Percentiles rank a stretch among this genome's conserved stretches.
These are phyloP conservation scores for Entomortierella chlamydospora DNA, from an alignment of 192 early-diverging fungal species.

Conservation along the genomic window DNA sequence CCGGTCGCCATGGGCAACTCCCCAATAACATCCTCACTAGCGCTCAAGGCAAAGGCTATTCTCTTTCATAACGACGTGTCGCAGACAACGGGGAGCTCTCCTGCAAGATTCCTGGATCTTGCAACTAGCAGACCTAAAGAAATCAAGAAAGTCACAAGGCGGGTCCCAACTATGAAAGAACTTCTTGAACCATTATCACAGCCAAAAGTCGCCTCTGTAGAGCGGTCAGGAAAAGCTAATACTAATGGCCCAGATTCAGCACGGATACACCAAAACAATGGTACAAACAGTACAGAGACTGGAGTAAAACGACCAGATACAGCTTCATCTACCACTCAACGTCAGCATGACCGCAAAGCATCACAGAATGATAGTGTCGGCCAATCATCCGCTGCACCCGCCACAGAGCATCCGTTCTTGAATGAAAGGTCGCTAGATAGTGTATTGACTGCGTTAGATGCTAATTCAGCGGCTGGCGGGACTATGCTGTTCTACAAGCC, in stretches of 20 bases:
- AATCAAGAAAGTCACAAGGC: constrained; percentile 30
- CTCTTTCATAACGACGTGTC: constrained; percentile 44
- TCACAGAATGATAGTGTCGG: neutral
- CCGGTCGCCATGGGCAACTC: constrained; percentile 21
- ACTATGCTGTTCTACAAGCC: constrained; percentile 76
- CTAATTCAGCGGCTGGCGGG: constrained; percentile 62
- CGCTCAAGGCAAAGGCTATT: constrained; percentile 46
- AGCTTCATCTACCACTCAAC: neutral
- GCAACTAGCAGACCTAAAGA: constrained; percentile 34
- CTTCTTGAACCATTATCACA: constrained; percentile 22
- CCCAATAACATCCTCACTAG: constrained; percentile 24
- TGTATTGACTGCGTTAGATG: constrained; percentile 73
- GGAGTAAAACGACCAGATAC: constrained; percentile 9
- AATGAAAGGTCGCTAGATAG: constrained; percentile 62
- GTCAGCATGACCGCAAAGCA: constrained; percentile 32
- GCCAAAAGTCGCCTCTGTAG: neutral
- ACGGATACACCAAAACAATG: neutral
- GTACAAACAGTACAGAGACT: neutral
- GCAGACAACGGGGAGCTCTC: constrained; percentile 14
- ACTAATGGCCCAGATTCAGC: constrained; percentile 1
- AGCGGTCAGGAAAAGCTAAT: constrained; percentile 7
- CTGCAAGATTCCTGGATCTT: constrained; percentile 40
- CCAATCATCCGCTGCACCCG: neutral
- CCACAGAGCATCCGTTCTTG: constrained; percentile 1
- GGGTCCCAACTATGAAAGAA: constrained; percentile 50